Base-by-base conservation (phyloP, 257 asterid genomes). In the Primulina huaijiensis region DNA sequence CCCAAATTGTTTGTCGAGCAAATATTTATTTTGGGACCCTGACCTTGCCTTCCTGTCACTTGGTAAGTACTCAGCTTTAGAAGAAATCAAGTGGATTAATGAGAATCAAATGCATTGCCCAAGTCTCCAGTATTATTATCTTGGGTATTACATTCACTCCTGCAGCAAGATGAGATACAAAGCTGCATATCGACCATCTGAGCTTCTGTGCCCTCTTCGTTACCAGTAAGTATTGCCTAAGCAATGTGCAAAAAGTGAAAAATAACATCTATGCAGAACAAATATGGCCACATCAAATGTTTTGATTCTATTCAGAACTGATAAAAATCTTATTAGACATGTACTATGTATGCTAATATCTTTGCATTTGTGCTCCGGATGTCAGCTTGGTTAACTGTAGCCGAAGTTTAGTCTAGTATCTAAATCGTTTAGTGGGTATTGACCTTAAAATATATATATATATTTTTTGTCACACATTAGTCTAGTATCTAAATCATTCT, bases 11-110 rank as follows among this genome's bases (percentile, higher is more conserved):
- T 82, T 89, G 80, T 94, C 99, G 3, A 94, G 97, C 87, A 94
- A 94, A 80, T 94, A 94, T 81, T 83, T 94, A 69, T 94, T 94
- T 76, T 94, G 99, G 99, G 99, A 94, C 81, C 99, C 99, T 52
- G 99, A 89, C 71, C 74, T 86, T 68, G 92, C 99, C 78, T 76
- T 73, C 75, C 75, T 94, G 65, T 94, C 99, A 30, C 94, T 94
- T 61, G 99, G 99, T 8, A 94, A 91, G 76, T 88, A 80, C 79
- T 89, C 99, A 8, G 96, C 98, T 82, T 75, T 89, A 56, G 83
- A 91, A 84, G 99, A 94, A 82, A 89, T 94, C 79, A 81, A 70
- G 68, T 94, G 97, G 88, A 82, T 94, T 66, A 77, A 63, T 40
- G 87, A 88, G 88, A 94, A 84, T 80, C 86, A 89, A 82, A 73